phyloP scores from a whole-genome alignment of 805 yeast genomes.

The Candida morakotiae region DNA sequence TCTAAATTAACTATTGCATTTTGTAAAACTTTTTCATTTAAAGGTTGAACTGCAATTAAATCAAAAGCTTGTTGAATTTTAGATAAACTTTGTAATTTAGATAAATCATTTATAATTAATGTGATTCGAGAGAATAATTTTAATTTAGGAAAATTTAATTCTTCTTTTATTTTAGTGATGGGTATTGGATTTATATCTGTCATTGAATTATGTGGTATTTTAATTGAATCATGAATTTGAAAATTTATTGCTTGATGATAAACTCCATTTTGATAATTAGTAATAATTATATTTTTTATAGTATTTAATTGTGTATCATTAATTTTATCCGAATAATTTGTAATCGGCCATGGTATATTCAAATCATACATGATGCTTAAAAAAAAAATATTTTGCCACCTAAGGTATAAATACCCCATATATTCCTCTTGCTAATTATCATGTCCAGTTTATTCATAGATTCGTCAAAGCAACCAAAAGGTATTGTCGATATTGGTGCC shows the following conservation, averaged over 20 bases:
- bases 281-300: slow-evolving; percentile 47
- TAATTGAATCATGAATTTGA: slow-evolving; percentile 45
- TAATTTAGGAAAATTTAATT: slow-evolving; percentile 27
- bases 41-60: slow-evolving; percentile 76
- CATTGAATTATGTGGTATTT: slow-evolving; percentile 46
- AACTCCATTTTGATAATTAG: slow-evolving; percentile 62
- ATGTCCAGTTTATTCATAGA: slow-evolving; percentile 17
- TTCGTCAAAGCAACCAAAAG: slow-evolving; percentile 21
- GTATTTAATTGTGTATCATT: slow-evolving; percentile 37
- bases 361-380: slow-evolving; percentile 46
- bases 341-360: slow-evolving; percentile 71
- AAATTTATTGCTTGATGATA: slow-evolving; percentile 75
- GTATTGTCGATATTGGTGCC: slow-evolving; percentile 53
- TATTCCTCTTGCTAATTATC: not conserved
- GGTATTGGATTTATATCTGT: slow-evolving; percentile 43
- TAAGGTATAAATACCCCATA: not conserved
- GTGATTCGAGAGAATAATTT: slow-evolving; percentile 68
- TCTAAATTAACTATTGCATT: slow-evolving; percentile 73
- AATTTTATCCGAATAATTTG: slow-evolving; percentile 41
- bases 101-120: slow-evolving; percentile 68
- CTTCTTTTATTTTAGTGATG: slow-evolving; percentile 14
- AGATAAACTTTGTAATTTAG: slow-evolving; percentile 63
- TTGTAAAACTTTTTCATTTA: slow-evolving; percentile 72
- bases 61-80: slow-evolving; percentile 57
- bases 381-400: slow-evolving; percentile 9